Evolutionary conservation across 148 eudicot genomes (phyloP).

Genomic region (Rhododendron griersonianum): DNA sequence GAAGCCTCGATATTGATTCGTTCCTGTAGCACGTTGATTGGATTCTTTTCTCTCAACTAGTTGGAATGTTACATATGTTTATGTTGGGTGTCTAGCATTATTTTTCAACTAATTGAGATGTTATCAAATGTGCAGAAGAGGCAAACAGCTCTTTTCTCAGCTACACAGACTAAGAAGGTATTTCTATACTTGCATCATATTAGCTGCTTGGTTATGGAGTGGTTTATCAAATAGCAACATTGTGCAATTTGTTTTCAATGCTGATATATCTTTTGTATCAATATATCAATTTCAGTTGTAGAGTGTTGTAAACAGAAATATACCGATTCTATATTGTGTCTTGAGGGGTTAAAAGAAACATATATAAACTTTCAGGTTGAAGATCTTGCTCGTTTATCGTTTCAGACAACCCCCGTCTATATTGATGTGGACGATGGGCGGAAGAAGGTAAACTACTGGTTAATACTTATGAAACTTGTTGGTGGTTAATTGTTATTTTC

Average conservation of each 20-base stretch:
- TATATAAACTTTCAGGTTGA: conserved; percentile 49
- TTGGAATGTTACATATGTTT: neutral
- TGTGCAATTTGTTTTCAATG: neutral
- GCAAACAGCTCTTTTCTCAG: conserved; percentile 97
- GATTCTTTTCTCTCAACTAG: too few relatives aligned
- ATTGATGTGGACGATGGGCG: conserved; percentile 88
- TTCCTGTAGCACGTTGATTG: too few relatives aligned
- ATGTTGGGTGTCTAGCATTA: neutral
- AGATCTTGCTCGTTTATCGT: conserved; percentile 91
- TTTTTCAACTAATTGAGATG: neutral
- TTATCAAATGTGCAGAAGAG: conserved; percentile 48
- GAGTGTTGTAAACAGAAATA: neutral
- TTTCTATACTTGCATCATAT: neutral
- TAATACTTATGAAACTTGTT: neutral
- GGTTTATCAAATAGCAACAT: neutral
- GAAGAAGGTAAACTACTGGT: conserved; percentile 46
- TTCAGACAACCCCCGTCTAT: conserved; percentile 63
- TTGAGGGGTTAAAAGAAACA: neutral
- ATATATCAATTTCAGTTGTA: neutral
- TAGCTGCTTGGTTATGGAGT: neutral
- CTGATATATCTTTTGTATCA: neutral
- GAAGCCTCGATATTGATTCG: too few relatives aligned
- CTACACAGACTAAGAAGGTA: conserved; percentile 96
- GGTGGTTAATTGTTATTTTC: neutral
- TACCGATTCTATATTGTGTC: neutral